Percentiles rank a stretch among this genome's conserved stretches.
Conservation (phyloP, 345 rosid genomes). For the Syzygium jambos region DNA sequence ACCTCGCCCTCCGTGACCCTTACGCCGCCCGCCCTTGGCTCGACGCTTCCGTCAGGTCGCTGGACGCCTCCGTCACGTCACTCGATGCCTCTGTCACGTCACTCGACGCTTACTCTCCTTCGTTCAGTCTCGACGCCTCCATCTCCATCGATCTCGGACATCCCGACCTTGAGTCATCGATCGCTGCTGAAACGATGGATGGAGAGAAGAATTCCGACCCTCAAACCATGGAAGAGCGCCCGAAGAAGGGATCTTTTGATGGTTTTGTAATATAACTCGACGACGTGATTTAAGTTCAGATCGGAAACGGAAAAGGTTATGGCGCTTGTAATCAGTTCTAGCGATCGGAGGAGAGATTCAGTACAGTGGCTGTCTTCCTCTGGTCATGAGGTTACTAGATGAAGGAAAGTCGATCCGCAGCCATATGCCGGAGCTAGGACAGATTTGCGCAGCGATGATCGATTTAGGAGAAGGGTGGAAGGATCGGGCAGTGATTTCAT, state of each 20-base stretch:
- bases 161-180: neutral
- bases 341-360: neutral
- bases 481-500: neutral
- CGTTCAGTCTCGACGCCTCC: neutral
- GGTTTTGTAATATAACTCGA: conserved; percentile 11
- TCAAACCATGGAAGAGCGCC: neutral
- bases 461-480: neutral
- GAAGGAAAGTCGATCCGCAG: neutral
- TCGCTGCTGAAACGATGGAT: neutral
- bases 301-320: neutral
- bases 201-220: neutral
- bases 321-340: neutral
- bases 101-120: neutral
- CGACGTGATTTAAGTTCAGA: neutral
- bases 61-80: conserved; percentile 20
- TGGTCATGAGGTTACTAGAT: neutral
- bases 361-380: neutral
- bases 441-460: neutral
- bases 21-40: neutral
- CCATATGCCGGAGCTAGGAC: neutral
- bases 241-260: conserved; percentile 10
- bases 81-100: neutral
- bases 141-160: neutral
- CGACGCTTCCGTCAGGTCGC: conserved; percentile 1
- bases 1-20: conserved; percentile 1